Base-by-base conservation (phyloP, 495 filamentous ascomycete species). In the Lasiosphaeris hirsuta region DNA sequence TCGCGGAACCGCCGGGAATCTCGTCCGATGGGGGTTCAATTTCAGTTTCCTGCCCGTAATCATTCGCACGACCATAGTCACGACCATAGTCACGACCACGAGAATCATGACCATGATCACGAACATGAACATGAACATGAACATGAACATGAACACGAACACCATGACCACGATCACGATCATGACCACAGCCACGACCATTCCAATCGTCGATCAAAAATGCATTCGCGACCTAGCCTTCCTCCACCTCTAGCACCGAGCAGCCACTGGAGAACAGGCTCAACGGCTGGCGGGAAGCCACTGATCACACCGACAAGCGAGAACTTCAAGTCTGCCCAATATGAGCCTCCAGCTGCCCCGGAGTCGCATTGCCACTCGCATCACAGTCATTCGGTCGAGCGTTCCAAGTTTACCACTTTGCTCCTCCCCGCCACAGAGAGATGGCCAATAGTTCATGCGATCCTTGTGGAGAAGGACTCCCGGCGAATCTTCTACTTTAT, bases 401-500 rank as follows among this genome's bases (percentile, higher is more conserved):
- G 78, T 17, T 89, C 88, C 6, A 75, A 63, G 56, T 72, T 91
- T 47, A 89, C 88, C 15, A 82, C 76, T 11, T 78, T 87, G 41
- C 67, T 96, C 15, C 73, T 96, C 17, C 79, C 74, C 0, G 76
- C 78, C 37, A 85, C 84, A 14, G 78, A 87, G 52, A 77, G 75
- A 30, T 93, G 84, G 72, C 90, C 92, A 3, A 69, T 97, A 11
- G 58, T 96, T 11, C 85, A 96, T 56, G 86, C 90, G 55, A 91
- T 99, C 57, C 72, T 99, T 57, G 81, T 86, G 19, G 92, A 96
- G 62, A 93, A 91, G 63, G 93, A 99, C 69, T 97, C 95, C 7
- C 83, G 94, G 37, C 84, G 94, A 33, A 99, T 99, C 58, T 93
- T 96, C 64, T 99, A 97, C 74, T 98, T 98, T 56, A 96, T 95